A percentile compares a stretch with the other conserved stretches of the same genome.
These are phyloP conservation scores for Penicillium daleae DNA, from an alignment of 495 filamentous ascomycete genomes.

Conservation along the genomic window DNA sequence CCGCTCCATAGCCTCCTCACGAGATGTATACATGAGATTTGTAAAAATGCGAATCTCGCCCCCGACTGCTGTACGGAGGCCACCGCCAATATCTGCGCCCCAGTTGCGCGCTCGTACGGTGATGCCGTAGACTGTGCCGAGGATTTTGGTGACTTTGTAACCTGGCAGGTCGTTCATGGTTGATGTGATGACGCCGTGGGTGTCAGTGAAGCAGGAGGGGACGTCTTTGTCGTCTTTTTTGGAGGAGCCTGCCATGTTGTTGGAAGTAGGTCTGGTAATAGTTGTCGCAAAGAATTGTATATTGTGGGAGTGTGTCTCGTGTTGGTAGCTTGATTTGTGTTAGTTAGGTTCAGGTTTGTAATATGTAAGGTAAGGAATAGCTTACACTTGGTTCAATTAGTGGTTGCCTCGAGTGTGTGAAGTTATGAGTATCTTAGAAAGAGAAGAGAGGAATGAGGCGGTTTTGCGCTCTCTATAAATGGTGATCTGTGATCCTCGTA, in stretches of 20 bases:
- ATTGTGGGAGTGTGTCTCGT: not conserved
- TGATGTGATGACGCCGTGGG: slow-evolving; percentile 59
- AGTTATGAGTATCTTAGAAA: not conserved
- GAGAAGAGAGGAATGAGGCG: not conserved
- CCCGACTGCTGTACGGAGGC: slow-evolving; percentile 55
- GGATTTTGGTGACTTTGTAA: slow-evolving; percentile 58
- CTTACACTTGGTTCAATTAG: not conserved
- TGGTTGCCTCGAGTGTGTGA: not conserved
- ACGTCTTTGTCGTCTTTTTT: slow-evolving; percentile 21
- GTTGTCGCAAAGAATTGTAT: not conserved
- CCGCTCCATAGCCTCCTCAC: slow-evolving; percentile 58
- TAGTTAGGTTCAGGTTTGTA: not conserved
- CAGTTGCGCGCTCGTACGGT: slow-evolving; percentile 61
- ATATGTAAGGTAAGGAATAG: not conserved
- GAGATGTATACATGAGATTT: slow-evolving; percentile 56
- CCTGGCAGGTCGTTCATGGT: slow-evolving; percentile 58
- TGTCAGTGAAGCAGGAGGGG: slow-evolving; percentile 59
- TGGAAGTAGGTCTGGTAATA: not conserved
- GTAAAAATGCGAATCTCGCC: slow-evolving; percentile 63
- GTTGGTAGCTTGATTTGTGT: not conserved
- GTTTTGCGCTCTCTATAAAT: not conserved
- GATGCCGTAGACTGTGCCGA: slow-evolving; percentile 62
- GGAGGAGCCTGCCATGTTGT: slow-evolving; percentile 1
- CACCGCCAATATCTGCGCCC: slow-evolving; percentile 48
- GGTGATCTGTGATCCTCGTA: not conserved